Conservation (phyloP, 371 early-diverging fungal genomes). For the Funneliformis caledonium region DNA sequence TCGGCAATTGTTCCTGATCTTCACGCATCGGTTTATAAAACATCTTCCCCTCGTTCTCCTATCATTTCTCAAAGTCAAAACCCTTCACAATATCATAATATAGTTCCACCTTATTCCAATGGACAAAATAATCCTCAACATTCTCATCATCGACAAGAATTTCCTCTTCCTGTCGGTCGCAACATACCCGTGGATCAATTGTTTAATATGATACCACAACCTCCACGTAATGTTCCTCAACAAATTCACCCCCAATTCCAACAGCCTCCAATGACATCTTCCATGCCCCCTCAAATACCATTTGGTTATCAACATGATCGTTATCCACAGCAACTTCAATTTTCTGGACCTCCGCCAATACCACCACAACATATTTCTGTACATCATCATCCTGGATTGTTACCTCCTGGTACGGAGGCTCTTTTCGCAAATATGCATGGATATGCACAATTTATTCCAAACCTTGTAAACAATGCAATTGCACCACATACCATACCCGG, state of each 20-base stretch:
- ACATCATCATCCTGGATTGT: conserved; percentile 26
- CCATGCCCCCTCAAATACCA: conserved; percentile 40
- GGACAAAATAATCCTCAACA: conserved; percentile 37
- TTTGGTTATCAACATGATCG: conserved; percentile 42
- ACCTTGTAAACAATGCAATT: conserved; percentile 36
- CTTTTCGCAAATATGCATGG: conserved; percentile 40
- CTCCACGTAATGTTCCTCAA: conserved; percentile 35
- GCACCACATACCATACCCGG: conserved; percentile 32
- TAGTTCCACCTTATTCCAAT: conserved; percentile 36
- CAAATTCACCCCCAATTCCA: conserved; percentile 39
- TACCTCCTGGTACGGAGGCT: conserved; percentile 21
- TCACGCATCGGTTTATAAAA: conserved; percentile 29
- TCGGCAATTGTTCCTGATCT: conserved; percentile 35
- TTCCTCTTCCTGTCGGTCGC: conserved; percentile 34
- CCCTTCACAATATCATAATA: conserved; percentile 32
- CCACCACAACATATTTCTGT: conserved; percentile 36
- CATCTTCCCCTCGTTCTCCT: conserved; percentile 27
- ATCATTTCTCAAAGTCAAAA: conserved; percentile 22
- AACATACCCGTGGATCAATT: conserved; percentile 44
- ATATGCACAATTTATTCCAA: conserved; percentile 38
- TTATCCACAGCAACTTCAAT: conserved; percentile 34
- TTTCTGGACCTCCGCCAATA: conserved; percentile 24
- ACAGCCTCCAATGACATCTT: conserved; percentile 35
- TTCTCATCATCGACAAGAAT: conserved; percentile 30
- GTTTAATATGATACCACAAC: conserved; percentile 36